Evolutionary conservation across 345 rosid genomes (phyloP).

Genomic region (Acer campestre): DNA sequence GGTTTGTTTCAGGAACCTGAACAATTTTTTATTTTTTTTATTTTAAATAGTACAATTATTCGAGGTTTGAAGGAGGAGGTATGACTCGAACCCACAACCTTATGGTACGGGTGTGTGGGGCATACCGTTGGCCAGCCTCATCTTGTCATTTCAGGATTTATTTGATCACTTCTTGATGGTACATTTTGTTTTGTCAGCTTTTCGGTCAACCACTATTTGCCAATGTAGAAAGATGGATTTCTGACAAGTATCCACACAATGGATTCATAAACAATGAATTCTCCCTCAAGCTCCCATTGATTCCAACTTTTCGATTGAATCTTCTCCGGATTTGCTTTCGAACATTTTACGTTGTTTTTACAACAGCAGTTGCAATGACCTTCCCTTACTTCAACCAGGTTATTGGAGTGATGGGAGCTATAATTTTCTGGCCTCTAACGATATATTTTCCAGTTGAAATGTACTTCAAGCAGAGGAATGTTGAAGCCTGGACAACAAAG

Average conservation of each 20-base stretch:
- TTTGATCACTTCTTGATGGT: neutral
- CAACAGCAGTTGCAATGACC: conserved; percentile 48
- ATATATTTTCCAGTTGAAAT: conserved; percentile 82
- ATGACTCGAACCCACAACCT: too few species aligned
- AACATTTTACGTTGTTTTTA: conserved; percentile 48
- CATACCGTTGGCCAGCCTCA: too few species aligned
- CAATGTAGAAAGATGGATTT: conserved; percentile 44
- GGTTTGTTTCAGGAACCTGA: conserved; percentile 20
- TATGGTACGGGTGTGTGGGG: too few species aligned
- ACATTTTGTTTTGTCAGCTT: conserved; percentile 33
- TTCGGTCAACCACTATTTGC: conserved; percentile 57
- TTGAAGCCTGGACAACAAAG: conserved; percentile 48
- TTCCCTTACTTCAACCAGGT: conserved; percentile 92
- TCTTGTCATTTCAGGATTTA: too few species aligned
- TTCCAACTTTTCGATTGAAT: conserved; percentile 36
- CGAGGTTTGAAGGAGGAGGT: too few species aligned
- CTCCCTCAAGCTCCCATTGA: conserved; percentile 36
- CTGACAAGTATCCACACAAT: conserved; percentile 44
- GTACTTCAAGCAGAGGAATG: conserved; percentile 58
- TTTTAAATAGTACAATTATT: too few species aligned
- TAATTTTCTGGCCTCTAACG: conserved; percentile 73
- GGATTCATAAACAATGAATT: conserved; percentile 33
- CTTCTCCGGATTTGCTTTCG: conserved; percentile 50
- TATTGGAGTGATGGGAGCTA: conserved; percentile 70
- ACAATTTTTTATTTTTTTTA: too few species aligned